A percentile compares a stretch with the other conserved stretches of the same genome.
Evolutionary conservation across 306 rosid species (phyloP).

Genomic region (Trifolium pratense): DNA sequence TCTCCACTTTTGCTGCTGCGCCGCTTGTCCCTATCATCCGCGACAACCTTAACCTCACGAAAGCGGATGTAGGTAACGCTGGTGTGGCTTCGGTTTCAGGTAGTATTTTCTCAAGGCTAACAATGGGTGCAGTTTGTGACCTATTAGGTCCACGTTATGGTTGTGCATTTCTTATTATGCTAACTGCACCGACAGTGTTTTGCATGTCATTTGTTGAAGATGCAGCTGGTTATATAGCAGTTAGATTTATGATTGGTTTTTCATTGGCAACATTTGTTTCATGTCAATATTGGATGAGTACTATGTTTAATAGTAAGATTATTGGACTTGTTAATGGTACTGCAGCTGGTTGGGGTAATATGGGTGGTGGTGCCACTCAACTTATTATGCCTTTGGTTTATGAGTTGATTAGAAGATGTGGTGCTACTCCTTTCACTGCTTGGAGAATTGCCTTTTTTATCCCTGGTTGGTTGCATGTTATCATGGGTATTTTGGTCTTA

Average conservation of each 20-base stretch:
- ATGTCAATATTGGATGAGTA: slow-evolving; percentile 97
- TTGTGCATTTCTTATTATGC: slow-evolving; percentile 77
- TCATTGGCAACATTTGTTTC: slow-evolving; percentile 92
- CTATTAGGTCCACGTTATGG: slow-evolving; percentile 79
- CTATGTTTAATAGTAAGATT: slow-evolving; percentile 83
- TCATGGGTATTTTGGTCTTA: slow-evolving; percentile 74
- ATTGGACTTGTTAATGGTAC: slow-evolving; percentile 87
- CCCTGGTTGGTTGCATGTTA: slow-evolving; percentile 69
- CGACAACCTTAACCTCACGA: slow-evolving; percentile 81
- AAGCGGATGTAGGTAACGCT: slow-evolving; percentile 79
- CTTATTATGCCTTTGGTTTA: slow-evolving; percentile 81
- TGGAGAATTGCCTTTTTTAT: slow-evolving; percentile 91
- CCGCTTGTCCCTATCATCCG: slow-evolving; percentile 81
- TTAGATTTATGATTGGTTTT: slow-evolving; percentile 87
- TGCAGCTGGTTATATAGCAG: slow-evolving; percentile 70
- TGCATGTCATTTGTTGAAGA: slow-evolving; percentile 73
- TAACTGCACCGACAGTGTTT: slow-evolving; percentile 72
- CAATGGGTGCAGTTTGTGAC: slow-evolving; percentile 87
- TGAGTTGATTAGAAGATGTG: slow-evolving; percentile 55
- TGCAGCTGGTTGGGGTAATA: slow-evolving; percentile 95
- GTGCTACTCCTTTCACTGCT: slow-evolving; percentile 75
- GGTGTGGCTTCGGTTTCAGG: slow-evolving; percentile 92
- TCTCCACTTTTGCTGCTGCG: slow-evolving; percentile 86
- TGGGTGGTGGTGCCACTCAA: slow-evolving; percentile 98
- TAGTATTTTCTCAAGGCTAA: slow-evolving; percentile 79